Conservation (phyloP, 2,329 filamentous ascomycete genomes). For the Beauveria varroae region DNA sequence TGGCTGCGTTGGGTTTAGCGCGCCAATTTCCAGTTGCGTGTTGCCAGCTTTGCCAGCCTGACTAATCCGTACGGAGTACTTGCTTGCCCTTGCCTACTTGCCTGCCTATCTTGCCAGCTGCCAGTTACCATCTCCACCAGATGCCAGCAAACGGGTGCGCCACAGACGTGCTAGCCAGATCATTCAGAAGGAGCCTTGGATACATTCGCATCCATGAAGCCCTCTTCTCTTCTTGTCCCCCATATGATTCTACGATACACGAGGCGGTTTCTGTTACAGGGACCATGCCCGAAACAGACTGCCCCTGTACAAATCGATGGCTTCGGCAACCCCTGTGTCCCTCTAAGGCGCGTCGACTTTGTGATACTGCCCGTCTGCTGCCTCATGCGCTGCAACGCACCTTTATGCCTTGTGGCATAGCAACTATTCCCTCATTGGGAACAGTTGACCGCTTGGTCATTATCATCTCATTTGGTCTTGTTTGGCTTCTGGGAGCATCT, state of each 20-base stretch:
- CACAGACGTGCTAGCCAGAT: not conserved
- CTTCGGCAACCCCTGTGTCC: not conserved
- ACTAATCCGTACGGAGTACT: too few species aligned
- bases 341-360: not conserved
- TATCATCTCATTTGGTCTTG: not conserved
- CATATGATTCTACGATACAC: not conserved
- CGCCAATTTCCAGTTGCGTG: not conserved
- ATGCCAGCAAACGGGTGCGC: too few species aligned
- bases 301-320: not conserved
- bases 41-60: not conserved
- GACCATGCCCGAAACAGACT: not conserved
- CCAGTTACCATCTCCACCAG: too few species aligned
- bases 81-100: too few species aligned
- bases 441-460: not conserved
- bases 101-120: too few species aligned
- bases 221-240: not conserved
- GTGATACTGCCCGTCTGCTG: not conserved
- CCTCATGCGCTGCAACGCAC: not conserved
- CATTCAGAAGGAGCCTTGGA: not conserved
- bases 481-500: not conserved
- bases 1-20: conserved; percentile 7
- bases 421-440: not conserved
- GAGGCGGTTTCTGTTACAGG: too few species aligned
- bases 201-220: not conserved
- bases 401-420: not conserved